phyloP scores from a whole-genome alignment of 805 yeast genomes.

The Candida patagonica region DNA sequence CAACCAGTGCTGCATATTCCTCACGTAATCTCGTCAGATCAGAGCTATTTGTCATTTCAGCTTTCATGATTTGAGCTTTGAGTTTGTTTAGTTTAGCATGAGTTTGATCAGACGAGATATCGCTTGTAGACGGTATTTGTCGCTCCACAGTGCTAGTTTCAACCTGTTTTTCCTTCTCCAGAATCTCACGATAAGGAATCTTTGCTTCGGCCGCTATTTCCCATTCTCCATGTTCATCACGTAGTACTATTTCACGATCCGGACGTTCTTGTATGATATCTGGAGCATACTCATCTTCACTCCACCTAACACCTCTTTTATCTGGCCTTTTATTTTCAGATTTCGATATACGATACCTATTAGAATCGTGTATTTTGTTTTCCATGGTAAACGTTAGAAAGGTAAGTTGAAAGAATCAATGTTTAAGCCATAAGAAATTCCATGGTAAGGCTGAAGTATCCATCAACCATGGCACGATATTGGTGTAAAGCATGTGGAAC shows the following conservation, averaged over 20 bases:
- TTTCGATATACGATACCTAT: too few species aligned
- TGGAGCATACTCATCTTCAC: too few species aligned
- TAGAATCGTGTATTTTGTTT: too few species aligned
- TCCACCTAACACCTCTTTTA: too few species aligned
- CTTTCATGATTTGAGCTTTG: conserved; percentile 28
- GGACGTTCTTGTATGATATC: too few species aligned
- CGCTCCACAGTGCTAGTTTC: neutral
- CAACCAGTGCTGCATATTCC: conserved; percentile 16
- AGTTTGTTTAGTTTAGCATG: conserved; percentile 25
- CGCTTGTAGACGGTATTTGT: neutral
- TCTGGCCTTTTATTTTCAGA: too few species aligned
- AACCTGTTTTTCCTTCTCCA: neutral
- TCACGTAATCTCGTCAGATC: conserved; percentile 21
- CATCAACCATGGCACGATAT: conserved; percentile 23
- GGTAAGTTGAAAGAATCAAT: too few species aligned
- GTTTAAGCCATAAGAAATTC: too few species aligned
- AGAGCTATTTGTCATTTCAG: conserved; percentile 25
- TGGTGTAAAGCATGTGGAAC: conserved; percentile 33
- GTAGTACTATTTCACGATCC: neutral
- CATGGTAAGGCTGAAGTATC: too few species aligned
- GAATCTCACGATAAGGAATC: conserved; percentile 2
- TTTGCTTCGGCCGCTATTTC: conserved; percentile 11
- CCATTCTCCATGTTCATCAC: conserved; percentile 11
- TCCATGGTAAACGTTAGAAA: too few species aligned
- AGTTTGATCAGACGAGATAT: neutral